Conservation (phyloP, 2,329 filamentous ascomycete species). For the Anisogramma anomala region DNA sequence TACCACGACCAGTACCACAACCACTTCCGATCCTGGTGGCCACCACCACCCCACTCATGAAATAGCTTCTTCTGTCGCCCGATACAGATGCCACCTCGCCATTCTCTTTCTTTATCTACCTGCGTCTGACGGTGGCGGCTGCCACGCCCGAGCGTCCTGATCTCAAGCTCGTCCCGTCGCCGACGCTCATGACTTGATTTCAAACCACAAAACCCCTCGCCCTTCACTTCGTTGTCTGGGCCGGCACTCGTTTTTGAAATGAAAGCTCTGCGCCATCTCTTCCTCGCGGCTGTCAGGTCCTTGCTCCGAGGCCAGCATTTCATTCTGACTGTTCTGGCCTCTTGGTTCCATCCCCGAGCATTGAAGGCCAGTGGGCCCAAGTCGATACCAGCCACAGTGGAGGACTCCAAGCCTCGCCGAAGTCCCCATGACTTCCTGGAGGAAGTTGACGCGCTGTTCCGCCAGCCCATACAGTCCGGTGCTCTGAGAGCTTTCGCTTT, state of each 20-base stretch:
- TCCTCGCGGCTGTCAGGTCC: slow-evolving; percentile 46
- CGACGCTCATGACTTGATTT: slow-evolving; percentile 16
- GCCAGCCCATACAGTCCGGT: slow-evolving; percentile 35
- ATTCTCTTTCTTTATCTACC: neutral
- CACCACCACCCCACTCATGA: no score
- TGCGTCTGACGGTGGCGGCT: neutral
- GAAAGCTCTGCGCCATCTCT: slow-evolving; percentile 42
- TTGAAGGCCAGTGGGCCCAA: slow-evolving; percentile 18
- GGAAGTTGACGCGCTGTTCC: slow-evolving; percentile 42
- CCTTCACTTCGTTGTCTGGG: slow-evolving; percentile 26
- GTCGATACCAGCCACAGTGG: slow-evolving; percentile 13
- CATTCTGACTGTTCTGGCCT: slow-evolving; percentile 43
- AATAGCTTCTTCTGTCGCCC: no score
- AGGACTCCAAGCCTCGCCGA: slow-evolving; percentile 16
- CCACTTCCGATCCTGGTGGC: neutral
- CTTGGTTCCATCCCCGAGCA: slow-evolving; percentile 36
- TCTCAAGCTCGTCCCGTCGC: neutral
- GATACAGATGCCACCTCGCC: no score
- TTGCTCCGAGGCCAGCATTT: slow-evolving; percentile 48
- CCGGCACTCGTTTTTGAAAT: slow-evolving; percentile 45
- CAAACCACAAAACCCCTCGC: slow-evolving; percentile 5
- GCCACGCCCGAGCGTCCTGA: neutral
- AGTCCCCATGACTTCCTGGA: slow-evolving; percentile 41
- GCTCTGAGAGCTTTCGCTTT: slow-evolving; percentile 35
- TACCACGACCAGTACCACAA: neutral